Percentiles rank a stretch among this genome's conserved stretches.
Evolutionary conservation across 345 rosid genomes (phyloP).

Genomic region (Acer campestre): DNA sequence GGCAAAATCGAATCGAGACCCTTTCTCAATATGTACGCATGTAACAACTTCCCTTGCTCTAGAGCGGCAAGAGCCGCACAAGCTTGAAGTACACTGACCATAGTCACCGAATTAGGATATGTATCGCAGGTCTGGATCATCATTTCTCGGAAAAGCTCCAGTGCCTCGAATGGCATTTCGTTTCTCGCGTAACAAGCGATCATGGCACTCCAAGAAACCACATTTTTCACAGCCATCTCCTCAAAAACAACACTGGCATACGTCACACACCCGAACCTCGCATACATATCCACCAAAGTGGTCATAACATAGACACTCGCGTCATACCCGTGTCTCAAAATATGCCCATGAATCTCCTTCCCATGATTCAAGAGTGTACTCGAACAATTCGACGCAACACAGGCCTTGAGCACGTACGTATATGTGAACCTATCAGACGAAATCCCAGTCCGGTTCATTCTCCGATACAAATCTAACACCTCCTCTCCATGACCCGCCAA

Average conservation of each 20-base stretch:
- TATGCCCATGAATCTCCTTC: slow-evolving; percentile 80
- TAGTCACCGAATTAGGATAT: slow-evolving; percentile 71
- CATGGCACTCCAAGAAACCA: slow-evolving; percentile 94
- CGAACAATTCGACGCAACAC: slow-evolving; percentile 60
- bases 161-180: slow-evolving; percentile 65
- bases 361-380: slow-evolving; percentile 47
- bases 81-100: slow-evolving; percentile 94
- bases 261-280: slow-evolving; percentile 64
- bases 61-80: slow-evolving; percentile 85
- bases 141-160: slow-evolving; percentile 72
- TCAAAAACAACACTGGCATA: slow-evolving; percentile 59
- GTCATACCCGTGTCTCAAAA: slow-evolving; percentile 63
- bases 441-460: slow-evolving; percentile 59
- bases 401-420: slow-evolving; percentile 84
- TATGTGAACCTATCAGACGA: slow-evolving; percentile 83
- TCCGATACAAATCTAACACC: slow-evolving; percentile 63
- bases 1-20: slow-evolving; percentile 80
- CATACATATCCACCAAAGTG: slow-evolving; percentile 87
- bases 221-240: slow-evolving; percentile 64
- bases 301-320: slow-evolving; percentile 75
- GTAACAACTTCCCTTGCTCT: slow-evolving; percentile 81
- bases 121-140: slow-evolving; percentile 46
- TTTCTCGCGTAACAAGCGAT: slow-evolving; percentile 76
- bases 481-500: slow-evolving; percentile 76
- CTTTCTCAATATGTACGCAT: slow-evolving; percentile 72